A percentile compares a stretch with the other conserved stretches of the same genome.
These are phyloP conservation scores for Cucurbita ficifolia DNA, from an alignment of 306 rosid genomes.

Conservation along the genomic window DNA sequence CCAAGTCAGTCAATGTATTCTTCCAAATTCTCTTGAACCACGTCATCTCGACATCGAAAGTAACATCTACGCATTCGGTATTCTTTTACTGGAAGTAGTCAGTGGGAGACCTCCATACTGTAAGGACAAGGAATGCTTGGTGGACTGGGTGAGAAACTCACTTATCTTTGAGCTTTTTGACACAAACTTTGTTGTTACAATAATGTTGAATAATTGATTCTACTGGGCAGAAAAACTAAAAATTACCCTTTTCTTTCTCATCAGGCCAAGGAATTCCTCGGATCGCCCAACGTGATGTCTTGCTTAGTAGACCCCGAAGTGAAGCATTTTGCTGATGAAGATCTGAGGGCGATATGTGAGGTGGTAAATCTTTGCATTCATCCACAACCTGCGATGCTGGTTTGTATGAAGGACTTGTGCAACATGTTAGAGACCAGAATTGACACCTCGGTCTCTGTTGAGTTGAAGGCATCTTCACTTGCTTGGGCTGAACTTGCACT, in stretches of 20 bases:
- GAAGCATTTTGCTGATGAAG: conserved; percentile 58
- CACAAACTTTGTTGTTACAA: not conserved
- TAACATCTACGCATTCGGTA: conserved; percentile 68
- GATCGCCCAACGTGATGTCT: conserved; percentile 64
- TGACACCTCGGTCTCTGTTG: conserved; percentile 62
- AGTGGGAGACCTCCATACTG: conserved; percentile 81
- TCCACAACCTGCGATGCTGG: conserved; percentile 39
- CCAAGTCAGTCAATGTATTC: conserved; percentile 67
- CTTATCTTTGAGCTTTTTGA: conserved; percentile 5
- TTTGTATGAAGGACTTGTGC: conserved; percentile 54
- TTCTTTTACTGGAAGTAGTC: conserved; percentile 70
- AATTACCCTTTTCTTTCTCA: not conserved
- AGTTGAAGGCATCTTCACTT: conserved; percentile 68
- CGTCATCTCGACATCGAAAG: conserved; percentile 74
- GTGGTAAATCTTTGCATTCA: conserved; percentile 58
- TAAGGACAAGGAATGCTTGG: conserved; percentile 67
- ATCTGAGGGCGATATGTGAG: conserved; percentile 69
- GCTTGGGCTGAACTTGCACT: conserved; percentile 99
- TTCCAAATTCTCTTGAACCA: conserved; percentile 76
- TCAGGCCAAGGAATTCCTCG: conserved; percentile 85
- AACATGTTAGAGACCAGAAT: conserved; percentile 65
- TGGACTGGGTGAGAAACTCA: conserved; percentile 72
- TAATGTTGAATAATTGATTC: not conserved
- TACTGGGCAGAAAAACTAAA: not conserved
- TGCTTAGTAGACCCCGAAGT: conserved; percentile 66